Base-by-base conservation (phyloP, 805 yeast species). In the Maudiozyma barnettii region DNA sequence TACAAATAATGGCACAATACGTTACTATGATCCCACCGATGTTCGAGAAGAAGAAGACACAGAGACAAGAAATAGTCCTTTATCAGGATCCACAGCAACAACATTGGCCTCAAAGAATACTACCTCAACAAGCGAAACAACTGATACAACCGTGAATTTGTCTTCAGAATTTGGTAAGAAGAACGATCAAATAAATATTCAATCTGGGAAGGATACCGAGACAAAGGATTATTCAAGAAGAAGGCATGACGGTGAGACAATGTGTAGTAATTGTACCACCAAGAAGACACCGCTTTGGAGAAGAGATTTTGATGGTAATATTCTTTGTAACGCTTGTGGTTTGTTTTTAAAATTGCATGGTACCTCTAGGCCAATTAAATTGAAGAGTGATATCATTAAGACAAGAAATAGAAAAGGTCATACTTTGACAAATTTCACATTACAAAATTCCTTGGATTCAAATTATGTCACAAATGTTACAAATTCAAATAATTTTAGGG, bases 251-350 rank as follows among this genome's bases (percentile, higher is more conserved):
- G 14, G 16, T 5, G 41, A 43, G 31, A 86, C 93, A 5, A 74
- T 81, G 22, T 89, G 97, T 65, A 84, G 82, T 55, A 89, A 89
- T 65, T 89, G 97, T 68, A 77, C 81, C 58, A 90, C 97, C 2
- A 84, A 85, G 50, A 89, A 89, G 2, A 89, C 97, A 2, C 96
- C 97, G 1, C 71, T 90, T 26, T 90, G 96, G 96, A 76, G 96
- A 66, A 73, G 96, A 52, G 96, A 89, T 66, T 95, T 87, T 59
- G 77, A 86, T 4, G 95, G 95, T 20, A 84, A 81, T 59, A 95
- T 88, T 37, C 73, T 90, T 43, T 89, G 97, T 65, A 89, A 89
- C 68, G 97, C 97, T 8, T 88, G 96, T 70, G 96, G 95, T 0
- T 71, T 88, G 43, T 88, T 88, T 57, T 69, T 88, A 51, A 89